Percentiles rank a stretch among this genome's conserved stretches.
Evolutionary conservation across 2,329 filamentous ascomycete species (phyloP).

Genomic region (Neobulgaria alba): DNA sequence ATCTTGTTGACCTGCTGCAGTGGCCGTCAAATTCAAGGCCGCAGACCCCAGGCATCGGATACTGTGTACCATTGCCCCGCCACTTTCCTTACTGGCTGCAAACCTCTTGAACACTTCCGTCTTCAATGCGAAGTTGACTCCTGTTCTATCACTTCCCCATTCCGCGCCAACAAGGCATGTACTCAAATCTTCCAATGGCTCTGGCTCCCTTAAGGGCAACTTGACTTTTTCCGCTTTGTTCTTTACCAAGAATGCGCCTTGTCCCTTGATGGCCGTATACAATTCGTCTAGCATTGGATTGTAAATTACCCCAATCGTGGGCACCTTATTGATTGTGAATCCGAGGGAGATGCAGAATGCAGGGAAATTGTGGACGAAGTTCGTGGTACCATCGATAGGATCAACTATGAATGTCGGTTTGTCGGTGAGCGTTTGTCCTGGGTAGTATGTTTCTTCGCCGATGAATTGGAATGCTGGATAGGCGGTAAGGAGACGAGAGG

Average conservation of each 20-base stretch:
- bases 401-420: constrained; percentile 73
- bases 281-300: constrained; percentile 66
- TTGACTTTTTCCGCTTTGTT: constrained; percentile 31
- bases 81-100: constrained; percentile 47
- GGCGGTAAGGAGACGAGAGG: constrained; percentile 38
- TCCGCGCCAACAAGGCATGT: constrained; percentile 60
- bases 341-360: constrained; percentile 71
- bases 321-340: constrained; percentile 51
- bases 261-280: constrained; percentile 59
- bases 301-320: constrained; percentile 67
- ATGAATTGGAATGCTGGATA: constrained; percentile 57
- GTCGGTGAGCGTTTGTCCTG: constrained; percentile 52
- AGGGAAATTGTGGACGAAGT: constrained; percentile 71
- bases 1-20: constrained; percentile 64
- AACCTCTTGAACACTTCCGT: constrained; percentile 55
- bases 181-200: constrained; percentile 51
- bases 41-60: constrained; percentile 64
- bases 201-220: constrained; percentile 42
- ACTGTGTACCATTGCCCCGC: constrained; percentile 69
- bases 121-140: constrained; percentile 64
- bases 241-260: constrained; percentile 50
- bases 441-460: constrained; percentile 69
- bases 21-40: constrained; percentile 65
- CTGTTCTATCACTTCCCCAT: constrained; percentile 62
- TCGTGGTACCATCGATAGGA: constrained; percentile 75